These are phyloP conservation scores for Cytospora piceae DNA, from an alignment of 2,329 filamentous ascomycete species.

Conservation along the genomic window DNA sequence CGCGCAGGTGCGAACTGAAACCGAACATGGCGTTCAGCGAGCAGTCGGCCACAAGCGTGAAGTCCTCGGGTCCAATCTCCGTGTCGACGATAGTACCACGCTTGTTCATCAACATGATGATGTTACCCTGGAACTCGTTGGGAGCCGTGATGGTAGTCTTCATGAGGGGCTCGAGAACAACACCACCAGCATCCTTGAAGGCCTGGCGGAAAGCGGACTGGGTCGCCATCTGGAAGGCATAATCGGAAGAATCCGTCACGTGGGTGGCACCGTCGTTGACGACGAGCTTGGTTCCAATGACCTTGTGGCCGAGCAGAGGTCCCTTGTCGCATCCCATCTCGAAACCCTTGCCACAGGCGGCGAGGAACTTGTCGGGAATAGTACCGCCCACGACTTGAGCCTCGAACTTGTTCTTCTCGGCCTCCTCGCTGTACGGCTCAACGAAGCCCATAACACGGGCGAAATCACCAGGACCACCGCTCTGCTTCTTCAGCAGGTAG, in stretches of 20 bases:
- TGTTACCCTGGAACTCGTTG: slow-evolving; percentile 95
- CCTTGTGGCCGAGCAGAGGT: slow-evolving; percentile 88
- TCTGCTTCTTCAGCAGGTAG: slow-evolving; percentile 93
- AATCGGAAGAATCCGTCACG: slow-evolving; percentile 96
- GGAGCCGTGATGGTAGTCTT: slow-evolving; percentile 96
- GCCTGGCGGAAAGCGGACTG: slow-evolving; percentile 97
- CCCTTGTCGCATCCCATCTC: slow-evolving; percentile 80
- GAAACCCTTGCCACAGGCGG: slow-evolving; percentile 95
- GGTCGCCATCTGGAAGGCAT: slow-evolving; percentile 91
- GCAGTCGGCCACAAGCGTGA: slow-evolving; percentile 89
- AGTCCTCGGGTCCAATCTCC: slow-evolving; percentile 91
- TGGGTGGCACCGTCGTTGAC: slow-evolving; percentile 96
- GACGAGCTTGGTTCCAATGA: slow-evolving; percentile 87
- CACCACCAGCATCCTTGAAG: slow-evolving; percentile 78
- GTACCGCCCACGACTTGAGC: slow-evolving; percentile 85
- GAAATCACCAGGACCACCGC: slow-evolving; percentile 92
- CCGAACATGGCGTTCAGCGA: slow-evolving; percentile 98
- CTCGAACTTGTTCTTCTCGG: slow-evolving; percentile 81
- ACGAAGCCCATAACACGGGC: slow-evolving; percentile 90
- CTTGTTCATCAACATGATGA: slow-evolving; percentile 96
- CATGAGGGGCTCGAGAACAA: slow-evolving; percentile 94
- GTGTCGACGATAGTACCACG: slow-evolving; percentile 93
- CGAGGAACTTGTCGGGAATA: slow-evolving; percentile 94
- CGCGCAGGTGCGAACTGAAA: slow-evolving; percentile 87
- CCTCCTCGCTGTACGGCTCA: slow-evolving; percentile 74